Evolutionary conservation across 75 land plant genomes (phyloP), one percentile per base, ranked within the genome.

Genomic region (Chamaecyparis obtusa): DNA sequence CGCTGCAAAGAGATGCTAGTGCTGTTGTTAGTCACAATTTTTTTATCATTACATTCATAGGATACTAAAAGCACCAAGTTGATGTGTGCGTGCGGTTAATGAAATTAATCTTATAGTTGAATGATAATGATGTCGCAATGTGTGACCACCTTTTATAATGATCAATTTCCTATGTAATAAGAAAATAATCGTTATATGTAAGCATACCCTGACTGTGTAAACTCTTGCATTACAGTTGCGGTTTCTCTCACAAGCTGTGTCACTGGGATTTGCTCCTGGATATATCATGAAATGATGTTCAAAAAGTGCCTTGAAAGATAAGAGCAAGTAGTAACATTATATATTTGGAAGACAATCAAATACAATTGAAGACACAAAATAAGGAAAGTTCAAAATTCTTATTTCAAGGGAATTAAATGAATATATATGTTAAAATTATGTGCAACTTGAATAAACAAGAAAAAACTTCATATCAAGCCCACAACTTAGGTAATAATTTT

Each of bases 191-290:
- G 5, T 36, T 9, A 11, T 3, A 83, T 54, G 16, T 14, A 27
- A 75, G 80, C 77, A 88, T 95, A 97, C 99, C 99, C 99, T 41
- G 99, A 98, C 86, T 98, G 99, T 15, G 99, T 97, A 90, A 98
- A 98, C 86, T 98, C 99, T 90, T 98, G 99, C 99, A 98, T 98
- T 71, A 98, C 99, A 88, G 99, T 91, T 79, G 99, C 97, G 37
- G 97, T 98, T 87, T 98, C 99, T 87, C 99, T 90, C 6, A 98
- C 99, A 87, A 98, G 93, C 90, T 98, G 99, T 43, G 99, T 95
- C 13, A 97, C 96, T 39, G 99, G 99, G 43, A 98, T 98, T 60
- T 90, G 86, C 86, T 98, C 99, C 99, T 98, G 90, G 85, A 89
- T 30, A 21, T 39, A 83, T n/a, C 0, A 78, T 15, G 55, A 84